phyloP scores from a whole-genome alignment of 768 basidiomycete species.

The Gautieria morchelliformis region DNA sequence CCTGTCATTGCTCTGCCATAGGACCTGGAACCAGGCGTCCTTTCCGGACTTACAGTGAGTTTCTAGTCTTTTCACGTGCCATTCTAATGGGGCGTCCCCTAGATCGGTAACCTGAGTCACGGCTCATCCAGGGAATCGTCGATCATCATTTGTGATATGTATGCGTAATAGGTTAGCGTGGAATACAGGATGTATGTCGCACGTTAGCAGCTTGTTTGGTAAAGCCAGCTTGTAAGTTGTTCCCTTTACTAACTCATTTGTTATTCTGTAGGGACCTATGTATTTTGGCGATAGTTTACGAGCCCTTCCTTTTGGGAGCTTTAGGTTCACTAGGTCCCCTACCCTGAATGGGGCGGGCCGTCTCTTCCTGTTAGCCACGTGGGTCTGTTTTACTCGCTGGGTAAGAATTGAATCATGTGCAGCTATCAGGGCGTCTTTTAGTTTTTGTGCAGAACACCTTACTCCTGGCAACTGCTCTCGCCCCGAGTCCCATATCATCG shows the following conservation, averaged over 20 bases:
- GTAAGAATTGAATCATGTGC: conserved; percentile 14
- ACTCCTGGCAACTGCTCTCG: no score
- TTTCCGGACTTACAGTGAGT: no score
- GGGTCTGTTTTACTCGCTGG: conserved; percentile 18
- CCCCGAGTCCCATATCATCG: conserved; percentile 2
- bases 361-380: conserved; percentile 12
- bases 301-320: conserved; percentile 20
- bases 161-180: conserved; percentile 23
- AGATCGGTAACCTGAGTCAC: no score
- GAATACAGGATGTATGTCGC: conserved; percentile 22
- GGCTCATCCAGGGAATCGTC: conserved; percentile 22
- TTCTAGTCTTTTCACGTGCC: no score
- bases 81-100: no score
- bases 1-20: no score
- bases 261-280: conserved; percentile 21
- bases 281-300: conserved; percentile 29
- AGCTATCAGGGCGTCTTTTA: conserved; percentile 23
- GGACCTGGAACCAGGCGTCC: no score
- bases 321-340: conserved; percentile 24
- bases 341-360: conserved; percentile 12
- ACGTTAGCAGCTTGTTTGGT: not conserved
- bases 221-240: conserved; percentile 18
- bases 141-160: conserved; percentile 27
- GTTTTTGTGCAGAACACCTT: conserved; percentile 1
- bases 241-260: conserved; percentile 10